Evolutionary conservation across 352 stramenopile species (phyloP).

Genomic region (Pythium biforme): DNA sequence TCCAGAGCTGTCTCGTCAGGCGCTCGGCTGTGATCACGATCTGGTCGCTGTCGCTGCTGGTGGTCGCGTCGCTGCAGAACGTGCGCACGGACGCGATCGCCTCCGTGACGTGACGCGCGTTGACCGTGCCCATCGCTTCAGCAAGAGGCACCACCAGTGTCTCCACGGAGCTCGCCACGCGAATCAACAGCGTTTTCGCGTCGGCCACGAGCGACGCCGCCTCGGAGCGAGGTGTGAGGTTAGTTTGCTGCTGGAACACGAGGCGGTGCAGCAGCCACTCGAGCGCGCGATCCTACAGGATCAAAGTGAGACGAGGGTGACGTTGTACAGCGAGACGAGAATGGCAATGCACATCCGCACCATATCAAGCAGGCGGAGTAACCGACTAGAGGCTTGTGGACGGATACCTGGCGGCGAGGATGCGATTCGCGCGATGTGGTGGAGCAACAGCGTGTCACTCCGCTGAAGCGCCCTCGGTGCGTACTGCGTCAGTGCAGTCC

Average conservation of each 20-base stretch:
- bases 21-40: background rate
- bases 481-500: background rate
- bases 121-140: background rate
- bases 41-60: background rate
- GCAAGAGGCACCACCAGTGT: background rate
- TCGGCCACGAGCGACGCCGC: background rate
- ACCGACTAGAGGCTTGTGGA: background rate
- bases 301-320: background rate
- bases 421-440: background rate
- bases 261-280: constrained; percentile 16
- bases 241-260: constrained; percentile 15
- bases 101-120: background rate
- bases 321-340: background rate
- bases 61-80: background rate
- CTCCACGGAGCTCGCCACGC: background rate
- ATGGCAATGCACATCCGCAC: background rate
- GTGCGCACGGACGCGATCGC: background rate
- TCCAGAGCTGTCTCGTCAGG: background rate
- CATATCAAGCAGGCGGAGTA: constrained; percentile 8
- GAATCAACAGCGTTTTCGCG: background rate
- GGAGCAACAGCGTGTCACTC: background rate
- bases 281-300: constrained; percentile 1
- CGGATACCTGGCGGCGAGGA: background rate
- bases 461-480: background rate
- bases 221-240: constrained; percentile 12